Evolutionary conservation across 1,139 yeast species (phyloP), one percentile per base, ranked within the genome.

Genomic region (Diutina scorzettiae): DNA sequence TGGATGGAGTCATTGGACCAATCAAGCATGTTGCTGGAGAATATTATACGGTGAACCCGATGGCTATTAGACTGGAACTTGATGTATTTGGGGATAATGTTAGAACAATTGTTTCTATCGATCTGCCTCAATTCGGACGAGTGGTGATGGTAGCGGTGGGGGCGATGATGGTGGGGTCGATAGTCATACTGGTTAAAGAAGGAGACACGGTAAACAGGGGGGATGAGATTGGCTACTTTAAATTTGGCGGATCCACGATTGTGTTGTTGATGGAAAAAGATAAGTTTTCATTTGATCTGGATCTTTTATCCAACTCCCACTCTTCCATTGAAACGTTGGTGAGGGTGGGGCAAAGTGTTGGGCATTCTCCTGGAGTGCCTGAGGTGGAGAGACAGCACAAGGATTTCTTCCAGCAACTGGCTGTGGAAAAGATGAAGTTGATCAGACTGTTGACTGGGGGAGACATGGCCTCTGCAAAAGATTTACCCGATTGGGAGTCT

Each of bases 111-210:
- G 68, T 89, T 1, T 87, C 95, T 0, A 78, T 91, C 23, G 76
- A 82, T 30, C 76, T 95, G 1, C 68, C 71, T 37, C 64, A 71
- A 21, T 87, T 84, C 59, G 97, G 96, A 0, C 69, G 74, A 0
- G 83, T 91, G 16, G 66, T 84, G 49, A 71, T 85, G 62, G 75
- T 86, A 21, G 78, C 94, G 6, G 86, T 91, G 7, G 98, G 98
- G 21, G 98, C 98, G 1, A 91, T 91, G 97, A 87, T 91, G 96
- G 98, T 91, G 3, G 97, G 97, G 0, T 82, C 95, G 2, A 87
- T 81, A 3, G 73, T 86, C 0, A 60, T 89, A 30, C 80, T 91
- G 0, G 79, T 78, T n/a, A 55, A 70, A 42, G 74, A 70, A 39
- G 86, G 85, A 3, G 77, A 78, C 34, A 41, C 45, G 1, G 69